phyloP scores from a whole-genome alignment of 371 early-diverging fungal genomes.

The Catenaria anguillulae region DNA sequence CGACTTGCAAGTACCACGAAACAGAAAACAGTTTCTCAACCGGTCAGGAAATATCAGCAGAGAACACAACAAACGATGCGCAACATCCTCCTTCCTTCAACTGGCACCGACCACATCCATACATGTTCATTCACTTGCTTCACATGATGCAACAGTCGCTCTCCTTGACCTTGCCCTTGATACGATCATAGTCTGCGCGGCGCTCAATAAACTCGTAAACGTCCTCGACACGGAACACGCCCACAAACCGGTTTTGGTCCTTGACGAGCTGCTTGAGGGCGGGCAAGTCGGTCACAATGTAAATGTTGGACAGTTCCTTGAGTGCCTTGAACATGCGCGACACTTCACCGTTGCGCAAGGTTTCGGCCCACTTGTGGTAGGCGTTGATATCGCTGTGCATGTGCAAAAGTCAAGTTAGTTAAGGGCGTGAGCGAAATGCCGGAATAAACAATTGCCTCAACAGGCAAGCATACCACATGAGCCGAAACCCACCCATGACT shows the following conservation, averaged over 20 bases:
- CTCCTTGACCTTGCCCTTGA: conserved; percentile 65
- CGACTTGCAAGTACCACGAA: no score
- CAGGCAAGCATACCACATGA: conserved; percentile 43
- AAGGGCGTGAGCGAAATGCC: not conserved
- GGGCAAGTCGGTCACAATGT: conserved; percentile 61
- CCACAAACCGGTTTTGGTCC: conserved; percentile 67
- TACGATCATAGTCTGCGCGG: conserved; percentile 71
- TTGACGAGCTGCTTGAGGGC: conserved; percentile 72
- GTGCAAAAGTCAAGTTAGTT: no score
- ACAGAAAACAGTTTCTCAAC: no score
- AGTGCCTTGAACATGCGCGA: conserved; percentile 67
- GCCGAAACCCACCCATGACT: conserved; percentile 60
- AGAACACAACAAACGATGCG: no score
- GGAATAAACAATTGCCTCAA: not conserved
- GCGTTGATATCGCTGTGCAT: conserved; percentile 63
- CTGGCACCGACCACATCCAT: no score
- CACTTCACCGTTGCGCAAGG: conserved; percentile 51
- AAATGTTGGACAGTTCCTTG: conserved; percentile 83
- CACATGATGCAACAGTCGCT: conserved; percentile 38
- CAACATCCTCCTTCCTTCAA: no score
- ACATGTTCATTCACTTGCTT: no score
- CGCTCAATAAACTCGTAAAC: conserved; percentile 78
- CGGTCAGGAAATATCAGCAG: no score
- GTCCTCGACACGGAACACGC: conserved; percentile 71
- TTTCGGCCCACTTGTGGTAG: conserved; percentile 49